Evolutionary conservation across 2,329 filamentous ascomycete genomes (phyloP).

Genomic region (Pseudocercospora fijiensis): DNA sequence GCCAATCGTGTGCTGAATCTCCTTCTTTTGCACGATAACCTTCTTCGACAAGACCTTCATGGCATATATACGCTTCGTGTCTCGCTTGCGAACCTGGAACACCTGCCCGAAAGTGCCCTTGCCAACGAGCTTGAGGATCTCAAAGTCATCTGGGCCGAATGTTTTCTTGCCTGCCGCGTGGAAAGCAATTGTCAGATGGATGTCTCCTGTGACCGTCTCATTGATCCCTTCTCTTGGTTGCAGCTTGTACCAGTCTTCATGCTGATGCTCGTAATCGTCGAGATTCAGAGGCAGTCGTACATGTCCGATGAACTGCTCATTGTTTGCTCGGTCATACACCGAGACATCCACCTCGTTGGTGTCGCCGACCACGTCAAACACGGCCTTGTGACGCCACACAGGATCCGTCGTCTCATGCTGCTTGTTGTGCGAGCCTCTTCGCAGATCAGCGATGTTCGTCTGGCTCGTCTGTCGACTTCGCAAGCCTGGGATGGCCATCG

Average conservation of each 20-base stretch:
- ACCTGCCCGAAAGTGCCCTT: constrained; percentile 99
- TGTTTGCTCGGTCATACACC: constrained; percentile 81
- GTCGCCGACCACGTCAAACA: constrained; percentile 92
- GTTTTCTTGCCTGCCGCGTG: constrained; percentile 86
- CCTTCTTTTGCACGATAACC: constrained; percentile 99
- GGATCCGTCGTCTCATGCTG: constrained; percentile 75
- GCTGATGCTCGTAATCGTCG: constrained; percentile 65
- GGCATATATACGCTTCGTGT: constrained; percentile 92
- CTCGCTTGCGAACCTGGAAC: constrained; percentile 96
- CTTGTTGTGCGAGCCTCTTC: constrained; percentile 47
- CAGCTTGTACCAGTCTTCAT: constrained; percentile 83
- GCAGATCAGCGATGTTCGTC: constrained; percentile 72
- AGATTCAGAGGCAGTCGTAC: constrained; percentile 75
- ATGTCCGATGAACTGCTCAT: constrained; percentile 89
- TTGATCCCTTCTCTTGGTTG: constrained; percentile 78
- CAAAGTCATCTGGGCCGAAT: constrained; percentile 92
- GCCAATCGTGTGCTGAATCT: constrained; percentile 93
- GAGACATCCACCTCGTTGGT: constrained; percentile 90
- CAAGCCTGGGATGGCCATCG: constrained; percentile 90
- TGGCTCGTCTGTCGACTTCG: constrained; percentile 94
- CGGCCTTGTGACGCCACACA: constrained; percentile 91
- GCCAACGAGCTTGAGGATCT: constrained; percentile 92
- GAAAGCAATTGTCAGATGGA: constrained; percentile 82
- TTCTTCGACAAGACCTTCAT: constrained; percentile 99
- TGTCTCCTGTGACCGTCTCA: constrained; percentile 74